A percentile compares a stretch with the other conserved stretches of the same genome.
Evolutionary conservation across 768 basidiomycete genomes (phyloP).

Genomic region (Suillus brevipes): DNA sequence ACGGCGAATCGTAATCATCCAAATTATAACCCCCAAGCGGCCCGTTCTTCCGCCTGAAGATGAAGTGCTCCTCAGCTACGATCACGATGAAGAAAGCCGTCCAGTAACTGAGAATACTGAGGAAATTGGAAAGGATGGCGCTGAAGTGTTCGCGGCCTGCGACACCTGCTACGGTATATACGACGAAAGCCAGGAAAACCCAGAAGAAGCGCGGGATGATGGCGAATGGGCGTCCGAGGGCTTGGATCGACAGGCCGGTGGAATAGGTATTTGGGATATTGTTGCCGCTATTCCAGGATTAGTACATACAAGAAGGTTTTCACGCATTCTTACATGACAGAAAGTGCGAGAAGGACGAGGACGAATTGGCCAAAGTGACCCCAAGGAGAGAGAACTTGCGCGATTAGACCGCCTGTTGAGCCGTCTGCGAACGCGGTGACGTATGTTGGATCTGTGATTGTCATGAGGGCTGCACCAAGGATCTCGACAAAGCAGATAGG

Average conservation of each 20-base stretch:
- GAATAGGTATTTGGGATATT: slow-evolving; percentile 50
- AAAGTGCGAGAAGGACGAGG: slow-evolving; percentile 42
- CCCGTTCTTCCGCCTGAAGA: slow-evolving; percentile 43
- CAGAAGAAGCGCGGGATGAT: slow-evolving; percentile 47
- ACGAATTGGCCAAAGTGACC: slow-evolving; percentile 42
- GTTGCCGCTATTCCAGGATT: slow-evolving; percentile 27
- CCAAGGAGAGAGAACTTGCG: slow-evolving; percentile 46
- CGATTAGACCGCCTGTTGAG: slow-evolving; percentile 45
- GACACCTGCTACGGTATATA: slow-evolving; percentile 42
- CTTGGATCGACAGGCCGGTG: slow-evolving; percentile 46
- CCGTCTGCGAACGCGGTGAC: slow-evolving; percentile 40
- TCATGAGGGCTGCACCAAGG: slow-evolving; percentile 43
- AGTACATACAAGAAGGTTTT: slow-evolving; percentile 5
- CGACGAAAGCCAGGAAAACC: slow-evolving; percentile 41
- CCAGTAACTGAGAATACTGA: slow-evolving; percentile 48
- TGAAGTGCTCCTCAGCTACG: slow-evolving; percentile 45
- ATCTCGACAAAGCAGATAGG: slow-evolving; percentile 41
- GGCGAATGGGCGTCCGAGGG: slow-evolving; percentile 44
- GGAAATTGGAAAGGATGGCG: slow-evolving; percentile 42
- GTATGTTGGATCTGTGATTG: slow-evolving; percentile 42
- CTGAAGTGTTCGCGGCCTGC: slow-evolving; percentile 48
- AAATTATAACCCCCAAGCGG: slow-evolving; percentile 52
- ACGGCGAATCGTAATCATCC: slow-evolving; percentile 45
- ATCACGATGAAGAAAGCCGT: slow-evolving; percentile 48
- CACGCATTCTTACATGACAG: slow-evolving; percentile 35